Base-by-base conservation (phyloP, 306 rosid species). In the Rosa chinensis region DNA sequence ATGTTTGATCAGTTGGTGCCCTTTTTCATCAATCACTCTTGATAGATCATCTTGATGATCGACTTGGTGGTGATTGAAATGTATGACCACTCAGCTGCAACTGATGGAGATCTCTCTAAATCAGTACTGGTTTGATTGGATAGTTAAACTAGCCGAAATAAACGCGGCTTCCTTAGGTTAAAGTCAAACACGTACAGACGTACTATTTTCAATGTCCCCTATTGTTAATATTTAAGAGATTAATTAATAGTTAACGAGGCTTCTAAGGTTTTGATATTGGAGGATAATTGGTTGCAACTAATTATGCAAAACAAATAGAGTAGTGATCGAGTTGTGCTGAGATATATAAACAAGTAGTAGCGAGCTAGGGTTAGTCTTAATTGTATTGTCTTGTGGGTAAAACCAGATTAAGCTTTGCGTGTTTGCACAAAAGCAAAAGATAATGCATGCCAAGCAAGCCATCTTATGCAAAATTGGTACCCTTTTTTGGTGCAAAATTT, bases 361-460 rank as follows among this genome's bases (percentile, higher is more conserved):
- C 64, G 8, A 21, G 32, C 28, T 12, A 62, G 21, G 43, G 21
- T 2, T 63, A 32, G 10, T 28, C 18, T 10, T 62, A 32, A 62
- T 64, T 64, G 86, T 84, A 63, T 37, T 32, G 86, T 78, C 88
- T 89, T 87, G 86, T 69, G 79, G 82, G 80, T 43, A 5, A 74
- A 77, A 78, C 84, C 85, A 78, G 75, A 73, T 20, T 25, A 14
- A 55, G 21, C 21, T 76, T 82, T 78, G 80, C 86, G 84, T 83
- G 66, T 74, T 64, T 55, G 74, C 86, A 74, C 80, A 17, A 59
- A 52, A 42, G 25, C 48, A 66, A 17, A 61, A 69, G 32, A 58
- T 56, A 77, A 74, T 81, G 87, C 78, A 81, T 37, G 75, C 75
- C 84, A 80, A 83, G 75, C 83, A 75, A 79, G 71, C 77, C 67